A percentile compares a stretch with the other conserved stretches of the same genome.
phyloP scores from a whole-genome alignment of 306 rosid genomes.

The Casuarina equisetifolia region DNA sequence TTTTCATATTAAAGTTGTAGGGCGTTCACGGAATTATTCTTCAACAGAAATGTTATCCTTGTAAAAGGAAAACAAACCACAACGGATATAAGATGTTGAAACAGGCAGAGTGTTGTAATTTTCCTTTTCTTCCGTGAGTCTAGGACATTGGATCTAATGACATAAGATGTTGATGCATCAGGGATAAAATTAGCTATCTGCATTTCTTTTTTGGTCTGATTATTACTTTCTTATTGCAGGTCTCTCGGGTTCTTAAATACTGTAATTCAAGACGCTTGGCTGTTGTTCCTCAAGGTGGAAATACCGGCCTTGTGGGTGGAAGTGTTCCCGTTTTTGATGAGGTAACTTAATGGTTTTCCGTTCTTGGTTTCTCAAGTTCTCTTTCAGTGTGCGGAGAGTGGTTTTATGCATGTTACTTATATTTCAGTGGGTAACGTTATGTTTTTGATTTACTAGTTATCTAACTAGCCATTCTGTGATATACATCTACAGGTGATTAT shows the following conservation, averaged over 20 bases:
- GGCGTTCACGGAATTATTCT: too few species aligned
- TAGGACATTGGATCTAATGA: neutral
- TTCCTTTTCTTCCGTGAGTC: neutral
- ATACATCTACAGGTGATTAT: constrained; percentile 78
- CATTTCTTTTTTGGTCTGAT: neutral
- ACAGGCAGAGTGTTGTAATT: too few species aligned
- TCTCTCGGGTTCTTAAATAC: constrained; percentile 73
- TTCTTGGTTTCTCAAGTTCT: constrained; percentile 14
- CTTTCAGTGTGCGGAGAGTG: constrained; percentile 12
- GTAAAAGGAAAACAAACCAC: too few species aligned
- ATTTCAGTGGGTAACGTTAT: constrained; percentile 4
- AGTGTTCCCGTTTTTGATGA: constrained; percentile 97
- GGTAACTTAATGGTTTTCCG: constrained; percentile 45
- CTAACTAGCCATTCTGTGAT: constrained; percentile 23
- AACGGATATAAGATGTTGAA: too few species aligned
- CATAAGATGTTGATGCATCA: neutral
- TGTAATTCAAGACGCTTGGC: constrained; percentile 84
- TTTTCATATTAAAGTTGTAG: too few species aligned
- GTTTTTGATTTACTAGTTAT: neutral
- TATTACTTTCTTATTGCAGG: constrained; percentile 45
- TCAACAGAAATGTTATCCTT: too few species aligned
- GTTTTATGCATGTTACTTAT: neutral
- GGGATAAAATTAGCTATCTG: neutral
- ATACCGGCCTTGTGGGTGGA: constrained; percentile 98
- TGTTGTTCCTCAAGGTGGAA: constrained; percentile 98